Conservation (phyloP, 176 grass and related monocot genomes). For the Panicum miliaceum region DNA sequence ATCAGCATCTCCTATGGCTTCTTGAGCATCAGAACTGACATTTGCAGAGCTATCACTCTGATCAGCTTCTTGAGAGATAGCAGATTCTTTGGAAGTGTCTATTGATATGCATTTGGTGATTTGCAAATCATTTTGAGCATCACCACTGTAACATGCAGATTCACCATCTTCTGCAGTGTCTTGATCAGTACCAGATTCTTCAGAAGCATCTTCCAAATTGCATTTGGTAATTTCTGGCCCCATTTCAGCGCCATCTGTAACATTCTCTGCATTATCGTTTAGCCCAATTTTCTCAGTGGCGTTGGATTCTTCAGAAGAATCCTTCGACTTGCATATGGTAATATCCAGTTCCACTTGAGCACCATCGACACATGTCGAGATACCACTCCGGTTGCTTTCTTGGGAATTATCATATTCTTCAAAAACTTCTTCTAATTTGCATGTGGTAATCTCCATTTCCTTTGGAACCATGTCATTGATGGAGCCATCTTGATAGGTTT, state of each 20-base stretch:
- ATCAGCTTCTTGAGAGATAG: not conserved
- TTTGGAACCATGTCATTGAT: not conserved
- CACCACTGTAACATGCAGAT: not conserved
- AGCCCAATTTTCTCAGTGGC: not conserved
- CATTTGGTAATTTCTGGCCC: not conserved
- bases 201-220: slow-evolving; percentile 19
- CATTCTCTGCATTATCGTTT: not conserved
- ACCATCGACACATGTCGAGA: not conserved
- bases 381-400: not conserved
- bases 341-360: not conserved
- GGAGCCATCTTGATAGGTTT: not conserved
- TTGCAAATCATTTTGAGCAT: not conserved
- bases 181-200: slow-evolving; percentile 29
- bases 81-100: slow-evolving; percentile 9
- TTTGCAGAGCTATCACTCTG: not conserved
- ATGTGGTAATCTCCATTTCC: slow-evolving; percentile 17
- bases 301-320: slow-evolving; percentile 23
- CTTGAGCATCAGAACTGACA: slow-evolving; percentile 3
- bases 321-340: not conserved
- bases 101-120: not conserved
- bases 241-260: slow-evolving; percentile 7
- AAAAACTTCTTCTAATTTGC: slow-evolving; percentile 8
- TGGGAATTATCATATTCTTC: not conserved
- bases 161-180: slow-evolving; percentile 12
- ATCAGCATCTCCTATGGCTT: not conserved